Evolutionary conservation across 192 early-diverging fungal genomes (phyloP), one percentile per base, ranked within the genome.

Genomic region (Dimargaris cristalligena): DNA sequence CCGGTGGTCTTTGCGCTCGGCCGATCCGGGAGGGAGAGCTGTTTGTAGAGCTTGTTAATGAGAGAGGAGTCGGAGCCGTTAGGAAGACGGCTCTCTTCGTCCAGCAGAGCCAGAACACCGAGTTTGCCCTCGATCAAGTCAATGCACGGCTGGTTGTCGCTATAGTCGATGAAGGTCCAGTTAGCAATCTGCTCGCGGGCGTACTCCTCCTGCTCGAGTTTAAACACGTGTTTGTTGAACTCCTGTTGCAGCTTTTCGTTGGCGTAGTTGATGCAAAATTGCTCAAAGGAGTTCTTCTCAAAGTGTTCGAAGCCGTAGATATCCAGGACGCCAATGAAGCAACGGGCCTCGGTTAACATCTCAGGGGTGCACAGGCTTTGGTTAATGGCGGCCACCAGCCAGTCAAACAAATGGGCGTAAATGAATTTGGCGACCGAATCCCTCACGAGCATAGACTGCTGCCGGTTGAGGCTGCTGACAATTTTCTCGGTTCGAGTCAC

Each of bases 281-380:
- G 95, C 75, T 99, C 95, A 62, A 99, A 99, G 25, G 92, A 96
- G 76, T 99, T 99, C 75, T 92, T 95, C 73, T 91, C 87, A 70
- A 99, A 99, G 66, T 97, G 92, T 70, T 99, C 95, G 68, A 99
- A 99, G 46, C 90, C 95, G 65, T 97, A 99, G 63, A 99, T 99
- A 81, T 99, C 95, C 58, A 99, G 76, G 1, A 99, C 95, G 76
- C 95, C 95, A 67, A 99, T 99, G 64, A 99, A 97, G 29, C 81
- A 80, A 25, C 64, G 58, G 4, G 59, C 61, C 13, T 68, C 65
- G 22, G 63, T 58, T 14, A 64, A 62, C 25, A 46, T 60, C 18
- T 55, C 63, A 46, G 55, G 59, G 14, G 70, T 63, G 6, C 62
- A 56, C 46, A 99, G 77, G 68, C 87, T 86, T 46, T 68, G 66